phyloP scores from a whole-genome alignment of 148 eudicot species.

The Cornus controversa region DNA sequence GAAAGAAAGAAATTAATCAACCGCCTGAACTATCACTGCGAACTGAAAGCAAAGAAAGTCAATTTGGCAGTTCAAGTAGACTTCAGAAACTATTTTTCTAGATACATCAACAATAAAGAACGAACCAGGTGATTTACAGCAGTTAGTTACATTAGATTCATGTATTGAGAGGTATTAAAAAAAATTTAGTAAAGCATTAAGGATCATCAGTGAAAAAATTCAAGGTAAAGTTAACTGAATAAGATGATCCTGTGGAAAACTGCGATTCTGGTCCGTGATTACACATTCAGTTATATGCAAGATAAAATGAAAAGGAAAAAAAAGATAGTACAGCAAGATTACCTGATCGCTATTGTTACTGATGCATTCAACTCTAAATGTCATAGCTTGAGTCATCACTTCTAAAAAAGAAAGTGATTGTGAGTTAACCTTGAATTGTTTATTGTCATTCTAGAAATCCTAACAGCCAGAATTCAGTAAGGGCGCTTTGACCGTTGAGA shows the following conservation, averaged over 20 bases:
- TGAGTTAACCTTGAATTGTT: background rate
- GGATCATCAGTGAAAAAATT: too few relatives aligned
- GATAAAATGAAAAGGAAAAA: background rate
- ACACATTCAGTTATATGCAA: background rate
- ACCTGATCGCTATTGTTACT: slow-evolving; percentile 1
- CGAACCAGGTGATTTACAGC: background rate
- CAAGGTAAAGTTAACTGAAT: background rate
- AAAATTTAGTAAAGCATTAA: background rate
- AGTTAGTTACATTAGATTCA: background rate
- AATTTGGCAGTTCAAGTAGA: background rate
- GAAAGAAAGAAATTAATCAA: background rate
- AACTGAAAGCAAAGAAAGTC: background rate
- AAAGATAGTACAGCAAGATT: background rate
- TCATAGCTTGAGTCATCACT: background rate
- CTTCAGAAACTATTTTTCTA: background rate
- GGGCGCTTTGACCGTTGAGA: too few relatives aligned
- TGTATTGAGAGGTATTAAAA: background rate
- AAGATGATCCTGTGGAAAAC: background rate
- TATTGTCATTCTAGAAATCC: background rate
- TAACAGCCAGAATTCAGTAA: background rate
- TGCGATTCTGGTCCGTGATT: background rate
- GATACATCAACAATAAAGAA: background rate
- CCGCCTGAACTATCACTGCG: background rate
- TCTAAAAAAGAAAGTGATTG: background rate
- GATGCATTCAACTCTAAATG: background rate